Evolutionary conservation across 257 asterid genomes (phyloP), one percentile per base, ranked within the genome.

Genomic region (Plantago ovata): DNA sequence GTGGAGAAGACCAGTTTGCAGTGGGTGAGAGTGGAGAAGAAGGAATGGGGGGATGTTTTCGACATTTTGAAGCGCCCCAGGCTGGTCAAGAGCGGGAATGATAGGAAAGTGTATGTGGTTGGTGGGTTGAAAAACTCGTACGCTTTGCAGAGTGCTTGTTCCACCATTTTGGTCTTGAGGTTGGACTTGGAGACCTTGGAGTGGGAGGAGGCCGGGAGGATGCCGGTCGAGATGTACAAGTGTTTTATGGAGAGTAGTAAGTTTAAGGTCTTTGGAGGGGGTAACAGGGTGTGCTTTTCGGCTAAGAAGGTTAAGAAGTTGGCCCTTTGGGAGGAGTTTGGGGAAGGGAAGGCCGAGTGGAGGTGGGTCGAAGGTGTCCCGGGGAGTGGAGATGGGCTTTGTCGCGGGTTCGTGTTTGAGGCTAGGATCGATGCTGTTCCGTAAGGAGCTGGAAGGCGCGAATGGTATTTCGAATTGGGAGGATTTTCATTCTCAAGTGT

Each of bases 241-340:
- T 72, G 73, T 66, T 92, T 92, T 65, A 77, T 72, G 62, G 96
- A 92, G 75, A 85, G 95, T 19, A 84, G 88, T 60, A 88, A 92
- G 88, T 88, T 92, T 49, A 92, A 92, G 90, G 98, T 88, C 49
- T 88, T 88, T 73, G 98, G 98, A 10, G 96, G 96, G 2, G 93
- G 93, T 22, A 75, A 81, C 52, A 77, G 81, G 73, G 86, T 88
- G 38, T 88, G 98, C 50, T 92, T 92, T 49, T 92, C 96, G 0
- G 98, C 95, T 0, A 92, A 85, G 72, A 88, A 92, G 80, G 77
- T 88, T 6, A 92, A 94, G 66, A 82, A 74, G 69, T 73, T 92
- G 82, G 95, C 91, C 0, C 62, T 88, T 60, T 92, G 98, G 96
- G 95, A 81, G 69, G 94, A 81, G 48, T 62, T 61, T n/a, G 87